Evolutionary conservation across 306 rosid genomes (phyloP).

Genomic region (Vachellia collinsii): DNA sequence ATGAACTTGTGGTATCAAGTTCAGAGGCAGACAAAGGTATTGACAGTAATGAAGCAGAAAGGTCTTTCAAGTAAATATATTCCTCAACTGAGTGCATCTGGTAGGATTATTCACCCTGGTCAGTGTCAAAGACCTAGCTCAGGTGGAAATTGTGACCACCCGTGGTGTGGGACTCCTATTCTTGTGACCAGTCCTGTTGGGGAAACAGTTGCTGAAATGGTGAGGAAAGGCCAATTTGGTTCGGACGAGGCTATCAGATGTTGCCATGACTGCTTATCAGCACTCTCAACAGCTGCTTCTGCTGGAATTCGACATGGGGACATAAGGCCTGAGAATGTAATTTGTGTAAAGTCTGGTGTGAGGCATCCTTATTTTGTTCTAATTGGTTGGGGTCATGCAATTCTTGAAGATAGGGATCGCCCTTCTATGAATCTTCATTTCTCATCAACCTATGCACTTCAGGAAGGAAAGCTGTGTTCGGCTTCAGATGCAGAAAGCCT

Average conservation of each 20-base stretch:
- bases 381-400: slow-evolving; percentile 95
- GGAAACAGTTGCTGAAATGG: slow-evolving; percentile 79
- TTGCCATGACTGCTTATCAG: slow-evolving; percentile 94
- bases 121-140: slow-evolving; percentile 81
- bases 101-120: slow-evolving; percentile 96
- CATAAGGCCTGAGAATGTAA: slow-evolving; percentile 87
- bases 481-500: slow-evolving; percentile 99
- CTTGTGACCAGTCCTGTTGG: slow-evolving; percentile 93
- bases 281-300: slow-evolving; percentile 76
- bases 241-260: slow-evolving; percentile 81
- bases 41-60: slow-evolving; percentile 88
- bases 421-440: slow-evolving; percentile 95
- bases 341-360: slow-evolving; percentile 62
- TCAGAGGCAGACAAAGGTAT: slow-evolving; percentile 93
- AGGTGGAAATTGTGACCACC: slow-evolving; percentile 92
- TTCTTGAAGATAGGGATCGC: slow-evolving; percentile 95
- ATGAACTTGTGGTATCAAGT: slow-evolving; percentile 98
- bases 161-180: slow-evolving; percentile 98
- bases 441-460: slow-evolving; percentile 92
- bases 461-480: slow-evolving; percentile 92
- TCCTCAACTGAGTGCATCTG: slow-evolving; percentile 86
- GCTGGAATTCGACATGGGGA: slow-evolving; percentile 96
- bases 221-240: slow-evolving; percentile 66
- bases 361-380: slow-evolving; percentile 75
- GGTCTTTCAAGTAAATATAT: slow-evolving; percentile 83